A percentile compares a stretch with the other conserved stretches of the same genome.
Conservation (phyloP, 2,329 filamentous ascomycete species). For the Cytospora chrysosperma region DNA sequence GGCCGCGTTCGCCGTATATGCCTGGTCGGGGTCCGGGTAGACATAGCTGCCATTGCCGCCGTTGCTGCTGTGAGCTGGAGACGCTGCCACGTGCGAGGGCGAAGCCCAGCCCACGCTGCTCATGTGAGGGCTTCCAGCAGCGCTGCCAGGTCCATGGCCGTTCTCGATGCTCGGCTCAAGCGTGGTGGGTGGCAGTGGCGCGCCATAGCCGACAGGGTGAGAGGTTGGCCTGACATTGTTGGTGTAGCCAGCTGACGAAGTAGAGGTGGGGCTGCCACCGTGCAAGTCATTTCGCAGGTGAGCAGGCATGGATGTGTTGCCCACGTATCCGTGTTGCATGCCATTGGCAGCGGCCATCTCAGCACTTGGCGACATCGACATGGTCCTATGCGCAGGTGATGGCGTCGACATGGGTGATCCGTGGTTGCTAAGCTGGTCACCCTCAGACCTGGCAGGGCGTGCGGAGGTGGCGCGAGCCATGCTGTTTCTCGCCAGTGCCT, state of each 20-base stretch:
- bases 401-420: conserved; percentile 77
- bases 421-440: conserved; percentile 68
- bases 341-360: conserved; percentile 69
- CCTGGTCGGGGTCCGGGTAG: conserved; percentile 76
- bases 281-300: conserved; percentile 77
- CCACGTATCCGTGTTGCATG: conserved; percentile 74
- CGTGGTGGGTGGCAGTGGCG: conserved; percentile 60
- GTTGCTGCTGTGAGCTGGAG: conserved; percentile 62
- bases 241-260: conserved; percentile 61
- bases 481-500: conserved; percentile 65
- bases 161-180: conserved; percentile 84
- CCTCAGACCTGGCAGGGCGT: conserved; percentile 64
- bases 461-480: conserved; percentile 35
- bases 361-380: conserved; percentile 77
- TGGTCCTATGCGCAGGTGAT: conserved; percentile 74
- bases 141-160: conserved; percentile 66
- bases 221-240: conserved; percentile 70
- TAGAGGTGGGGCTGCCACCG: conserved; percentile 68
- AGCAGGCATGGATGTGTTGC: conserved; percentile 74
- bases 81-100: conserved; percentile 65
- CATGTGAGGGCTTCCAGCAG: conserved; percentile 86
- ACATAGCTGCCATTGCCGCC: conserved; percentile 62
- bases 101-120: conserved; percentile 80
- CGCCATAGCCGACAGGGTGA: conserved; percentile 80
- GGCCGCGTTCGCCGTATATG: conserved; percentile 55